These are phyloP conservation scores for Zea luxurians DNA, from an alignment of 176 grass and related monocot genomes.

Conservation along the genomic window DNA sequence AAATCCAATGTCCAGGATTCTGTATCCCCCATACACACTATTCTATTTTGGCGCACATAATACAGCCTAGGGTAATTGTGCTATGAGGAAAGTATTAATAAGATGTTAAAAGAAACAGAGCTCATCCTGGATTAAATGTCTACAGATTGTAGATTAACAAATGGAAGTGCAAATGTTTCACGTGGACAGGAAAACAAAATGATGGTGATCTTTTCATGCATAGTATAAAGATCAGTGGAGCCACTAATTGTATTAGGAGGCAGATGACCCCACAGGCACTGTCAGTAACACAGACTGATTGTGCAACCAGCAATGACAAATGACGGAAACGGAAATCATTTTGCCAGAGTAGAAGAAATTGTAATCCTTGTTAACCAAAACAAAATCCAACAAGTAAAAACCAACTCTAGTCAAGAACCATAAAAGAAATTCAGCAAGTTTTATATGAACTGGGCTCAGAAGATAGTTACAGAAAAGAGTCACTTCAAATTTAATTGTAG, in stretches of 20 bases:
- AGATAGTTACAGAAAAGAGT: constrained; percentile 17
- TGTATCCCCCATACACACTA: neutral
- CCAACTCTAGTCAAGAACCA: neutral
- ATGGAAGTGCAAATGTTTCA: constrained; percentile 15
- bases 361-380: constrained; percentile 25
- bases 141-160: neutral
- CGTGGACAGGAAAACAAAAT: constrained; percentile 23
- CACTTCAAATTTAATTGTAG: neutral
- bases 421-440: constrained; percentile 18
- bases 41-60: neutral
- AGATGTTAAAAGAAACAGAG: neutral
- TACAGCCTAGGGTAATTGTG: neutral
- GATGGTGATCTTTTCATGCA: neutral
- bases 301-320: neutral
- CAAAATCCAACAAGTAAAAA: constrained; percentile 21
- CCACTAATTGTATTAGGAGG: neutral
- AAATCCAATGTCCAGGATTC: neutral
- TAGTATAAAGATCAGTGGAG: neutral
- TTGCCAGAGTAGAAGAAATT: constrained; percentile 11
- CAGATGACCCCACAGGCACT: neutral
- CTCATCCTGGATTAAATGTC: neutral
- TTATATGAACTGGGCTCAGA: constrained; percentile 10
- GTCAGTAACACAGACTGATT: constrained; percentile 15
- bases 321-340: constrained; percentile 9
- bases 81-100: neutral